Evolutionary conservation across 1,139 yeast genomes (phyloP), one percentile per base, ranked within the genome.

Genomic region (Blastobotrys malaysiensis): DNA sequence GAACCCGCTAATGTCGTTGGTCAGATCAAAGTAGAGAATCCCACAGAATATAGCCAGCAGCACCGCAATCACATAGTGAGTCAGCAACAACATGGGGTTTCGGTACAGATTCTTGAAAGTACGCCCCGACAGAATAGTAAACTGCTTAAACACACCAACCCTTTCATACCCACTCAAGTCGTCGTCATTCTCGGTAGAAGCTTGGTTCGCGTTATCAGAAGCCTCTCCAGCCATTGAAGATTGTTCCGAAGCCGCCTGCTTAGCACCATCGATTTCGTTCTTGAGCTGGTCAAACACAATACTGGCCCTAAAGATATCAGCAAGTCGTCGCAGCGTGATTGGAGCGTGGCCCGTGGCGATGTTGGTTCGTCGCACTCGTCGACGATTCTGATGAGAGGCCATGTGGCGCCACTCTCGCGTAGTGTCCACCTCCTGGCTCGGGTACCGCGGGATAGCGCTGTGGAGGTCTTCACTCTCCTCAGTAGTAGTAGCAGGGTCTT

Each of bases 1-100:
- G 76, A 93, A 93, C 0, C 99, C 99, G 65, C 96, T 84, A 56
- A 93, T 91, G 69, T 93, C 97, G 65, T 90, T 86, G 47, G 84
- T 76, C 21, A 91, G 83, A 64, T 89, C 77, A 71, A 85, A 91
- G 70, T 93, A 93, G 46, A 93, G 75, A 53, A 82, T 81, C 0
- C 98, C 97, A 71, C 96, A 86, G 70, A 93, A 88, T 2, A 82
- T 67, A 0, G 96, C 97, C 69, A 91, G 81, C 16, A 84, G 65
- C 7, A 88, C 71, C 0, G 97, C 86, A 58, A 91, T 76, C 2
- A 86, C 74, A 66, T 91, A 93, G 67, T 93, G 96, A 1, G 95
- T 87, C 59, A 89, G 69, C 52, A 93, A 75, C 24, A 93, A 75
- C 72, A 83, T 86, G 11, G 99, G 98, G 71, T 91, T 90, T 65